Conservation (phyloP, 1,284 basidiomycete genomes). For the Cerioporus squamosus region DNA sequence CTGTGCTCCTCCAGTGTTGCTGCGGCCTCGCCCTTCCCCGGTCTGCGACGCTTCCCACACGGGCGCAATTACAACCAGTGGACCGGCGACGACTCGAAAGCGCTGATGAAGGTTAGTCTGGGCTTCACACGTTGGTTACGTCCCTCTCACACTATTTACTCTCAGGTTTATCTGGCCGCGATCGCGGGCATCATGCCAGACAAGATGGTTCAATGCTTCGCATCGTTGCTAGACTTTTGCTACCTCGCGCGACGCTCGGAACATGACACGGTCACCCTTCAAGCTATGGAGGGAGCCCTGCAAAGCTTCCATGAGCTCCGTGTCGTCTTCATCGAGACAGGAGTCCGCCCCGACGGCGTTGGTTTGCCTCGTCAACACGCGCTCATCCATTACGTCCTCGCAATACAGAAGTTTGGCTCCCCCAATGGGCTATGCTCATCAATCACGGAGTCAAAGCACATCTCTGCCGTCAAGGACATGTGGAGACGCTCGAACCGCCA, state of each 20-base stretch:
- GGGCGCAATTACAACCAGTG: slow-evolving; percentile 25
- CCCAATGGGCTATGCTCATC: slow-evolving; percentile 30
- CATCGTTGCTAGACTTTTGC: slow-evolving; percentile 17
- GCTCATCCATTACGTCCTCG: slow-evolving; percentile 1
- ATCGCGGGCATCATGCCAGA: slow-evolving; percentile 17
- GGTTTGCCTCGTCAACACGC: slow-evolving; percentile 25
- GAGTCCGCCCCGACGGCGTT: slow-evolving; percentile 9
- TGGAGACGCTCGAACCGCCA: slow-evolving; percentile 23
- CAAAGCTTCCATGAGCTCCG: slow-evolving; percentile 12
- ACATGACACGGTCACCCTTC: background rate
- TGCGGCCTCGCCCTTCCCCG: slow-evolving; percentile 15
- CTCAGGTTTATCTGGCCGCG: slow-evolving; percentile 18
- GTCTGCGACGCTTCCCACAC: slow-evolving; percentile 18
- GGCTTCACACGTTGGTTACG: too few species aligned
- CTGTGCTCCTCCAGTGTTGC: slow-evolving; percentile 3
- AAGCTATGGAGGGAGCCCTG: background rate
- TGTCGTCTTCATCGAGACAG: slow-evolving; percentile 7
- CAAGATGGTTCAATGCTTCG: slow-evolving; percentile 5
- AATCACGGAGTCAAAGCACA: slow-evolving; percentile 29
- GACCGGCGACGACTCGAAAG: slow-evolving; percentile 28
- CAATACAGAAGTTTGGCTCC: slow-evolving; percentile 19
- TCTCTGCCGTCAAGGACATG: slow-evolving; percentile 26
- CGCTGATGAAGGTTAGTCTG: slow-evolving; percentile 25
- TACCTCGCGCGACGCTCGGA: slow-evolving; percentile 11
- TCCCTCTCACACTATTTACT: background rate